Base-by-base conservation (phyloP, 768 basidiomycete genomes). In the Pilatotrama ljubarskyi region DNA sequence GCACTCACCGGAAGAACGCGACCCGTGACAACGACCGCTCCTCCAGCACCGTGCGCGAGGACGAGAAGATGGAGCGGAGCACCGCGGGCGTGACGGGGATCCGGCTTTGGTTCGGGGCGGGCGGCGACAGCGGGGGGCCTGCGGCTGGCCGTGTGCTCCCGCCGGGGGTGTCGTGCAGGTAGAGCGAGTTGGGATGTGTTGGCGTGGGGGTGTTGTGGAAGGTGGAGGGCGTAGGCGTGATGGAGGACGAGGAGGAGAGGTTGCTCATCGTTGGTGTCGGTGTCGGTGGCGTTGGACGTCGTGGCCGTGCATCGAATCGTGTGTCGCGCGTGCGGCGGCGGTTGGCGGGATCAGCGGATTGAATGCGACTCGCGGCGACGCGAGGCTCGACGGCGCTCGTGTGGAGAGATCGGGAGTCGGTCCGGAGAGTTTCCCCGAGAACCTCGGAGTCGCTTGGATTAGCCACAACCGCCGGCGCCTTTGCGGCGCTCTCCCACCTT, bases 11-110 rank as follows among this genome's bases (percentile, higher is more conserved):
- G 73, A 93, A 93, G 77, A 94, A 94, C 29, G 92, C 91, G 51
- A 91, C 80, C 14, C 91, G 83, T 38, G 91, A 94, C 52, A 94
- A 85, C 0, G 89, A 86, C 26, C 92, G 83, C 71, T 94, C 91
- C 70, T 94, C 91, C 55, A 87, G 77, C 2, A 88, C 84, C 0
- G 89, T 87, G 14, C 91, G 83, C 20, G 91, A 93, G 13, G 91
- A 93, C 25, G 92, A 84, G 72, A 94, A 94, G 65, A 94, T 94
- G 51, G 89, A 87, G 40, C 91, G 81, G 59, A 94, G 71, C 1
- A 90, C 86, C 10, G 88, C 87, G 10, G 91, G 91, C 0, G 91
- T 93, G 18, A 93, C 89, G 55, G 91, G 91, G 51, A 93, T 88
- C 24, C 88, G 82, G 58, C 83, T 84, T 13, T 81, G 76, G 11